Evolutionary conservation across 2,329 filamentous ascomycete genomes (phyloP).

Genomic region (Stachybotrys chartarum): DNA sequence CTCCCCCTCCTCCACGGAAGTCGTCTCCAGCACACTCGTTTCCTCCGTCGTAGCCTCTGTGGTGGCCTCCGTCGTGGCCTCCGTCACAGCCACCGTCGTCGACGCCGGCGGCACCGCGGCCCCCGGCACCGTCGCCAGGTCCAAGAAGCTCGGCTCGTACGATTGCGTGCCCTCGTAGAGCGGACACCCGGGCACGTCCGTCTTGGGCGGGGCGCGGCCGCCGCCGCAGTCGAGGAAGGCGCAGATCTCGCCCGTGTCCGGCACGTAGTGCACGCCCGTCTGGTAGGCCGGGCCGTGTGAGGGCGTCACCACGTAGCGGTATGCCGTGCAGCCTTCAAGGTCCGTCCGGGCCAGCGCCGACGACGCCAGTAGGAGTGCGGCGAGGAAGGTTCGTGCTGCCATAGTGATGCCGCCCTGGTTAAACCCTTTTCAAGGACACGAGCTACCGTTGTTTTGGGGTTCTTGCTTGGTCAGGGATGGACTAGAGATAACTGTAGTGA

Average conservation of each 20-base stretch:
- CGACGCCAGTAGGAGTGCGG: slow-evolving; percentile 20
- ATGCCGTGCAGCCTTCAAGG: slow-evolving; percentile 36
- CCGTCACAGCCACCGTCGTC: background rate
- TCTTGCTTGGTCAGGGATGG: too few species aligned
- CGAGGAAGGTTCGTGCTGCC: slow-evolving; percentile 15
- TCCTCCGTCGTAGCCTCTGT: background rate
- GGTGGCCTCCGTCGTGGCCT: background rate
- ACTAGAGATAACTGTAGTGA: too few species aligned
- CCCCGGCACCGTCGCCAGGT: slow-evolving; percentile 19
- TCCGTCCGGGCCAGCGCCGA: slow-evolving; percentile 36
- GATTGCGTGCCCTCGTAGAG: slow-evolving; percentile 47
- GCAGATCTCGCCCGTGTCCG: slow-evolving; percentile 58
- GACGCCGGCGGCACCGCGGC: background rate
- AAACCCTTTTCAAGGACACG: background rate
- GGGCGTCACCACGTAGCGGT: slow-evolving; percentile 22
- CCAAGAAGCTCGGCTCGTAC: slow-evolving; percentile 44
- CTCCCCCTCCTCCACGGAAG: slow-evolving; percentile 1
- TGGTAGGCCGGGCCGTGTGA: slow-evolving; percentile 29
- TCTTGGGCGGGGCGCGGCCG: slow-evolving; percentile 57
- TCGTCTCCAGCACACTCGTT: slow-evolving; percentile 2
- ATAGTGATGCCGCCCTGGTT: slow-evolving; percentile 8
- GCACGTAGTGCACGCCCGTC: slow-evolving; percentile 52
- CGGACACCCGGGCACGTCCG: slow-evolving; percentile 53
- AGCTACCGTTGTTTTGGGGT: too few species aligned
- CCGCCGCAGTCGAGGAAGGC: slow-evolving; percentile 59